Percentiles rank a stretch among this genome's conserved stretches.
phyloP scores from a whole-genome alignment of 495 filamentous ascomycete genomes.

The Neurospora pannonica region DNA sequence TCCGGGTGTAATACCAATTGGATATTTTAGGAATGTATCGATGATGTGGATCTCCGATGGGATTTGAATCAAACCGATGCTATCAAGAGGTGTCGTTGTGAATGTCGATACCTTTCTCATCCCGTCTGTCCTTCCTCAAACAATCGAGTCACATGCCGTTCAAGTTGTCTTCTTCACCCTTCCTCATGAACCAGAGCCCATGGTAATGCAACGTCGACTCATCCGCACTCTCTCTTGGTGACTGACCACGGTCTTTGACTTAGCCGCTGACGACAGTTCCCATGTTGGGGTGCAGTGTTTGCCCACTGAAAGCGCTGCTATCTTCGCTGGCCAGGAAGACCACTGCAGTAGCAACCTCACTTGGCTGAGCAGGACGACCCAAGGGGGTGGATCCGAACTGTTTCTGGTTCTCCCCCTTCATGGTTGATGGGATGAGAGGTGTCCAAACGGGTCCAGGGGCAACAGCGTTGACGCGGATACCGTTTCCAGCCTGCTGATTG shows the following conservation, averaged over 20 bases:
- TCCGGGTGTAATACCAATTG: neutral
- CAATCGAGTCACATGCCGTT: neutral
- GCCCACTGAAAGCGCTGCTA: conserved; percentile 55
- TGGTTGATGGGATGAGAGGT: conserved; percentile 70
- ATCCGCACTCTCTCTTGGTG: neutral
- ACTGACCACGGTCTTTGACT: neutral
- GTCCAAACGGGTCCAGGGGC: conserved; percentile 82
- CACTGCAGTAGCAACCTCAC: conserved; percentile 73
- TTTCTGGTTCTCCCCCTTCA: conserved; percentile 60
- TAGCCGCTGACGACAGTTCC: conserved; percentile 54
- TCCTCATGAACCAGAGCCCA: neutral
- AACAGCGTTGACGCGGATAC: conserved; percentile 73
- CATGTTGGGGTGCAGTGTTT: conserved; percentile 61
- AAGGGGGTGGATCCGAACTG: conserved; percentile 64
- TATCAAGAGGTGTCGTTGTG: neutral
- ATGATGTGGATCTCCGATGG: neutral
- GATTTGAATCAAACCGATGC: neutral
- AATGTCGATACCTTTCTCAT: neutral
- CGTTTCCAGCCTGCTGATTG: conserved; percentile 62
- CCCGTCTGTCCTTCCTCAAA: neutral
- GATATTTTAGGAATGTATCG: neutral
- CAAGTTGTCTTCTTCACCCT: neutral
- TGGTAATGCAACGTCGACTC: neutral
- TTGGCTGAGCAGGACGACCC: conserved; percentile 68
- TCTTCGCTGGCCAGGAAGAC: conserved; percentile 76